Base-by-base conservation (phyloP, 2,329 filamentous ascomycete genomes). In the Beauveria sp. region DNA sequence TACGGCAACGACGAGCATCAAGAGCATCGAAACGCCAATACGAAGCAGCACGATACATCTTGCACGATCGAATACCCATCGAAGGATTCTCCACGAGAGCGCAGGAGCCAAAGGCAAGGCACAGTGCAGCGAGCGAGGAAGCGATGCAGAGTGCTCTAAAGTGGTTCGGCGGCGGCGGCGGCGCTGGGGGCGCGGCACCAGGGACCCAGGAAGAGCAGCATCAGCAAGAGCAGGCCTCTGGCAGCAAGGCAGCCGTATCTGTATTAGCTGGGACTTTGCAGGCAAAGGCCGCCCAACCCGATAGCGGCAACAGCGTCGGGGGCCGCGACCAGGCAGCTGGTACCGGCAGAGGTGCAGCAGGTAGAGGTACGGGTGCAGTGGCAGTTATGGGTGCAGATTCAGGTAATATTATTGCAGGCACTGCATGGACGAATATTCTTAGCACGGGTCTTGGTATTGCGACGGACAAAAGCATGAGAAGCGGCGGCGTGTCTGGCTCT, bases 91-190 rank as follows among this genome's bases (percentile, higher is more conserved):
- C 50, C 58, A 53, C 42, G 49, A 43, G 40, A 45, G 58, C 38
- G 38, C 58, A 54, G 40, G 24, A 59, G 30, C 26, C n/a, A 38
- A 51, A 26, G 26, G 38, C 50, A 20, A 38, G 34, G 34, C 12
- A 16, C 30, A 22, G 30, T 18, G 22, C 49, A 20, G 53, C 42
- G 26, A 45, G 24, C 16, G 52, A 52, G 34, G 16, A 34, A 43
- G 58, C 5, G 45, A 61, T 61, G 59, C 43, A 61, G 59, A 56
- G 52, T 10, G 52, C 59, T 24, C 34, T 50, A 30, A 40, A 50
- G 42, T 56, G 59, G 59, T 51, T 61, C 24, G 30, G 18, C 30
- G 10, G 30, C 28, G 49, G 38, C n/a, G 49, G 49, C 18, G 59
- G 40, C n/a, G 45, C 20, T 34, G 30, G 22, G 18, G 20, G n/a